Evolutionary conservation across 2,329 filamentous ascomycete genomes (phyloP), one percentile per base, ranked within the genome.

Genomic region (Thelonectria discophora): DNA sequence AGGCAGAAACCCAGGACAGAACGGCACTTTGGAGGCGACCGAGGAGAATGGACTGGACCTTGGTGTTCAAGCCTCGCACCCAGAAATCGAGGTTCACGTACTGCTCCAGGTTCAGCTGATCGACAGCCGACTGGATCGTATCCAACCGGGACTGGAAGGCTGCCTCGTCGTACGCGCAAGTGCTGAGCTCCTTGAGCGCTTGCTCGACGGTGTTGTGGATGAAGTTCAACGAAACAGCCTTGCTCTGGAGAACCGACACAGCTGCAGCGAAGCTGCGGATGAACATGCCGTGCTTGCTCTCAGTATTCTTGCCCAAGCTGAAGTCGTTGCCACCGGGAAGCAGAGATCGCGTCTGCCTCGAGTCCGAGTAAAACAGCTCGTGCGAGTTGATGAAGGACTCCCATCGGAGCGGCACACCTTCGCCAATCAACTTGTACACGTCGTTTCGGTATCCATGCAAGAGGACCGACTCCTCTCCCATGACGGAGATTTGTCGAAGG

Each of bases 301-400:
- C 94, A 17, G 86, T 84, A 50, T 85, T 83, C 67, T 86, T 85
- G 59, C 84, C 68, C 12, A 80, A 68, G 5, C 77, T 75, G 56
- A 81, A 80, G 50, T 81, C 80, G 10, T 73, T 72, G 17, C 73
- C 76, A 5, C 74, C 72, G 3, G 78, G 73, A 8, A 80, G 67
- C 9, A 80, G 61, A 72, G 69, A 86, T 79, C 63, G 85, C 69
- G 65, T 85, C 52, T 79, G 77, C 59, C 78, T 72, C 54, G 77
- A 76, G 51, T 80, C 78, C 77, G 72, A 91, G 85, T 73, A 90
- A 79, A 73, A 94, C 32, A 97, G 84, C 75, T 99, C 95, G 76
- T 97, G 97, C 2, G 93, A 94, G 75, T 97, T 94, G 55, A 99
- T 92, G 71, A 99, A 98, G 0, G 95, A 97, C 73, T 99, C 95